Evolutionary conservation across 345 rosid species (phyloP), one percentile per base, ranked within the genome.

Genomic region (Stellera chamaejasme): DNA sequence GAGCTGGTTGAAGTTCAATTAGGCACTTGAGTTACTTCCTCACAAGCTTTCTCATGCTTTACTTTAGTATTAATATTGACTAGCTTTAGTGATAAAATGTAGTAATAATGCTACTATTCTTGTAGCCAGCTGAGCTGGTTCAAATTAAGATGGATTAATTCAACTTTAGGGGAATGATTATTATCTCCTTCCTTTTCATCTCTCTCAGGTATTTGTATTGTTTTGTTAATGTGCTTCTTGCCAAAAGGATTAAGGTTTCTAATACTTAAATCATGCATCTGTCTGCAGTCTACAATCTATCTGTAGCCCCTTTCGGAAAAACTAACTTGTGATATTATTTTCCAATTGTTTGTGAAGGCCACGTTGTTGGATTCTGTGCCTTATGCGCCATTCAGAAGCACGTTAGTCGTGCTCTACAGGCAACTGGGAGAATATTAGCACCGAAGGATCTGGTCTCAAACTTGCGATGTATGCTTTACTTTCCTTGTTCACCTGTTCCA

Each of bases 321-420:
- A 32, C 9, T 13, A 36, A 12, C 39, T 63, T 48, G 58, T 59
- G 14, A 62, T 50, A 43, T 2, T 26, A 19, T 47, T 9, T 56
- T 74, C 44, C 49, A 36, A 41, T 69, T 32, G 13, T 57, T 65
- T 69, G 25, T 84, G 82, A 75, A 93, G 99, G 99, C 61, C 90
- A 59, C 62, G 69, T 90, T 15, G 80, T 87, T 79, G 99, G 99
- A 16, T 93, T 90, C 60, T 93, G 99, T 72, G 97, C 96, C 12
- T 65, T 93, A 73, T 93, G 99, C 73, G 99, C 99, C 48, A 89
- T 93, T 50, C 99, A 93, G 76, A 85, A 83, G 56, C 99, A 93
- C 69, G 92, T 93, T 56, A 87, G 90, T 68, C 65, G 75, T 59
- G 97, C 96, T 43, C 75, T 82, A 41, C 79, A 87, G 65, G 69